These are phyloP conservation scores for Odontarrhena argentea DNA, from an alignment of 345 rosid species.

Conservation along the genomic window DNA sequence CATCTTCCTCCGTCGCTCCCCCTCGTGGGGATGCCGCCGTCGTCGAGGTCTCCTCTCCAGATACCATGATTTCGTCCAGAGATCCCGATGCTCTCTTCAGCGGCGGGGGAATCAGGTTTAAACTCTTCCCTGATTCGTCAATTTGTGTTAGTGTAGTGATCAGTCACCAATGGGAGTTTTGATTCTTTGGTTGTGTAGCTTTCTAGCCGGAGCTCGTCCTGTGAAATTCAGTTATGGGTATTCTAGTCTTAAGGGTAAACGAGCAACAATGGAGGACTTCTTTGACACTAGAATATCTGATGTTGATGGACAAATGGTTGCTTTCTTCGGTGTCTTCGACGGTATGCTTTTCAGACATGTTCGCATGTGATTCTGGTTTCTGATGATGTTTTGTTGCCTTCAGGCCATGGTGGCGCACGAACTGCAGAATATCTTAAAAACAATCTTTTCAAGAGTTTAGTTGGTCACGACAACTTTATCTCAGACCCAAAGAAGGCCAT, in stretches of 20 bases:
- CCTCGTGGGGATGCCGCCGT: slow-evolving; percentile 41
- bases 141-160: not conserved
- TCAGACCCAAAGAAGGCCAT: slow-evolving; percentile 91
- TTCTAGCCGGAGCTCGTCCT: slow-evolving; percentile 46
- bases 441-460: slow-evolving; percentile 87
- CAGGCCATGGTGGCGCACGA: slow-evolving; percentile 98
- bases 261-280: slow-evolving; percentile 97
- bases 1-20: slow-evolving; percentile 35
- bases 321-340: slow-evolving; percentile 96
- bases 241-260: slow-evolving; percentile 89
- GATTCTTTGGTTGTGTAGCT: slow-evolving; percentile 9
- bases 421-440: slow-evolving; percentile 93
- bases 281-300: slow-evolving; percentile 94
- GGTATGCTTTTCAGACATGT: slow-evolving; percentile 49
- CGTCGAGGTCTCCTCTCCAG: slow-evolving; percentile 14
- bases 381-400: slow-evolving; percentile 13
- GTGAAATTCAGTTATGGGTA: slow-evolving; percentile 97
- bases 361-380: not conserved
- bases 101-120: slow-evolving; percentile 93
- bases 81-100: slow-evolving; percentile 71
- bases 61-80: slow-evolving; percentile 36
- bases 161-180: slow-evolving; percentile 32
- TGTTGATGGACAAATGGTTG: slow-evolving; percentile 94
- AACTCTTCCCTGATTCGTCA: not conserved
- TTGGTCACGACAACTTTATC: slow-evolving; percentile 74